Conservation (phyloP, 768 basidiomycete species). For the Russula compacta region DNA sequence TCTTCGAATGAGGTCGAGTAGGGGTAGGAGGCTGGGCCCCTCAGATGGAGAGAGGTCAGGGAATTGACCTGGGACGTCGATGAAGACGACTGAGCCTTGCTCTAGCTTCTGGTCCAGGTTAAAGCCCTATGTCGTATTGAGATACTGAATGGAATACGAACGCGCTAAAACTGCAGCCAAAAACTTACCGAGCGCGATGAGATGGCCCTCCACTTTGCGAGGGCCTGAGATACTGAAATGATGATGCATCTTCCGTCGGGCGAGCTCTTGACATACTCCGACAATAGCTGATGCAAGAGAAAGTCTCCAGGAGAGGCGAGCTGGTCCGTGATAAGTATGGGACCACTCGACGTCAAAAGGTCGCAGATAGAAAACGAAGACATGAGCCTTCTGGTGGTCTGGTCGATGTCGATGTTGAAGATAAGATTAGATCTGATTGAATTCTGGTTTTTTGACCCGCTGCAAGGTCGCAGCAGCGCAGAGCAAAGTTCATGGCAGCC, state of each 20-base stretch:
- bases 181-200: slow-evolving; percentile 51
- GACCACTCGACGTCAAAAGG: slow-evolving; percentile 39
- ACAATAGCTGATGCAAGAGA: slow-evolving; percentile 47
- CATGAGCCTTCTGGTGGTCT: slow-evolving; percentile 25
- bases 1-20: slow-evolving; percentile 18
- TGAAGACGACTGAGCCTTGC: slow-evolving; percentile 35
- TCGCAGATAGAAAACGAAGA: slow-evolving; percentile 40
- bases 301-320: slow-evolving; percentile 67
- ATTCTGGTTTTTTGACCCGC: not conserved
- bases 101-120: slow-evolving; percentile 11
- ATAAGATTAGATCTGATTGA: slow-evolving; percentile 1
- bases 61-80: slow-evolving; percentile 42
- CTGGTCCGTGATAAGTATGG: slow-evolving; percentile 62
- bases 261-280: slow-evolving; percentile 40
- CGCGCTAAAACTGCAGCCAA: not conserved
- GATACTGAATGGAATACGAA: not conserved
- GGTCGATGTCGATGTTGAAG: not conserved
- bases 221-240: slow-evolving; percentile 48
- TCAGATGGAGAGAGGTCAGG: slow-evolving; percentile 19
- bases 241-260: slow-evolving; percentile 35
- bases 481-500: slow-evolving; percentile 15
- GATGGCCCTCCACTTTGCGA: slow-evolving; percentile 54
- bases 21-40: slow-evolving; percentile 15
- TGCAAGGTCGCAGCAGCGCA: not conserved
- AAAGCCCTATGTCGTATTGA: slow-evolving; percentile 7